Evolutionary conservation across 805 yeast genomes (phyloP).

Genomic region (Wickerhamomyces xylosicus): DNA sequence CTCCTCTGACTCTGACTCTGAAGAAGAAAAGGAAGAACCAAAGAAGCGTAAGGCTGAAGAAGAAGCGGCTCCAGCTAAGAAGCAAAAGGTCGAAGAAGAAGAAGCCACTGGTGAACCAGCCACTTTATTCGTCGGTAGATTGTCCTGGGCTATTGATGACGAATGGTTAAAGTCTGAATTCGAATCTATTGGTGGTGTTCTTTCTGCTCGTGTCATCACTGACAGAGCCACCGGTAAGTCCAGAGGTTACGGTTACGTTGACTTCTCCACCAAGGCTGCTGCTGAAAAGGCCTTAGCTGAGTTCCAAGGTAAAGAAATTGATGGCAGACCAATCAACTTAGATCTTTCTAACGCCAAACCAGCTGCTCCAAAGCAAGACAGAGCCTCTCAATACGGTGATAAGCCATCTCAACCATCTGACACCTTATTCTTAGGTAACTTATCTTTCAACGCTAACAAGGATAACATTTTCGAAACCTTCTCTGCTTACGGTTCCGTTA

Average conservation of each 20-base stretch:
- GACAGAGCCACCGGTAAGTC: constrained; percentile 91
- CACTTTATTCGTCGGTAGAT: constrained; percentile 91
- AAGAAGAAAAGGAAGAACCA: constrained; percentile 8
- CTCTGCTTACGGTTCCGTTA: constrained; percentile 68
- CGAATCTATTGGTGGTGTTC: constrained; percentile 71
- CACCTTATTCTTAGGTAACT: constrained; percentile 92
- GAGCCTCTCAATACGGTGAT: constrained; percentile 89
- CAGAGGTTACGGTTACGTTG: constrained; percentile 97
- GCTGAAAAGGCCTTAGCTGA: constrained; percentile 84
- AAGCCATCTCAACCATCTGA: constrained; percentile 87
- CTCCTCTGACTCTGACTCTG: constrained; percentile 9
- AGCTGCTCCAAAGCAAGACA: constrained; percentile 47
- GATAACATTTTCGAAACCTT: constrained; percentile 68
- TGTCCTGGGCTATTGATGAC: constrained; percentile 95
- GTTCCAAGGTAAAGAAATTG: constrained; percentile 89
- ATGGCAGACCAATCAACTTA: constrained; percentile 92
- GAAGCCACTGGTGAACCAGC: constrained; percentile 49
- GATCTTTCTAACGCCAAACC: constrained; percentile 88
- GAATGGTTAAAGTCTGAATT: constrained; percentile 88
- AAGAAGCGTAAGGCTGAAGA: constrained; percentile 25
- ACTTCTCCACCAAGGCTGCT: constrained; percentile 62
- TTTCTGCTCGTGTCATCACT: constrained; percentile 83
- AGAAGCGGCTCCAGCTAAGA: constrained; percentile 23
- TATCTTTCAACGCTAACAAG: constrained; percentile 83
- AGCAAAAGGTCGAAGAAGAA: constrained; percentile 27